Base-by-base conservation (phyloP, 306 rosid species). In the Crataegus laevigata region DNA sequence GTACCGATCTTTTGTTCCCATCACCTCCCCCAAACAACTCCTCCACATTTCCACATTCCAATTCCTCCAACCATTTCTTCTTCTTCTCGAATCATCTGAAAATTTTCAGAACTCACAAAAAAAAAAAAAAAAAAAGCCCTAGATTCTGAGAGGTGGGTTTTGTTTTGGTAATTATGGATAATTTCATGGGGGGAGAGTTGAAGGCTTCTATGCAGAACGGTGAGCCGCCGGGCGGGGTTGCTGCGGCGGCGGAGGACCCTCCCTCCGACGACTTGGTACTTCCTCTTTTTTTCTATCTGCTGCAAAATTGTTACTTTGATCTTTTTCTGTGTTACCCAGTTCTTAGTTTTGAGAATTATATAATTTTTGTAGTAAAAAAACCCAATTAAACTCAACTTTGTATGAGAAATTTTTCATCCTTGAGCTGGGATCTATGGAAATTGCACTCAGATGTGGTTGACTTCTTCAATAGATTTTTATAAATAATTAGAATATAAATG, bases 1-100 rank as follows among this genome's bases (percentile, higher is more conserved):
- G 91, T 88, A 79, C 74, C 78, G 40, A 30, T 78, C 72, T 81
- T 87, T 87, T 72, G 78, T 80, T 72, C 80, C 80, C 78, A 76
- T 36, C 82, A 74, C 80, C 76, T 40, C 82, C 77, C 69, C 83
- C 73, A 29, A 63, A 51, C 13, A 10, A 6, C 24, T 21, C 36
- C 38, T 55, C 26, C 19, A 3, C 59, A 28, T 66, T 66, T 26
- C 61, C 12, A 34, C 11, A 28, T 70, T 43, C 69, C 32, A 34
- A 1, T n/a, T 26, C 52, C 57, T 26, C 52, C 47, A 61, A 2
- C 40, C 65, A 17, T 26, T 28, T 61, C 59, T 18, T 38, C 59
- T 22, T 50, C 28, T 61, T 68, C 25, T 15, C 59, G 28, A 28
- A 34, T 3, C 28, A 25, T 21, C 66, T 59, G 63, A 30, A 65